Base-by-base conservation (phyloP, 768 basidiomycete genomes). In the Trametes sanguinea region DNA sequence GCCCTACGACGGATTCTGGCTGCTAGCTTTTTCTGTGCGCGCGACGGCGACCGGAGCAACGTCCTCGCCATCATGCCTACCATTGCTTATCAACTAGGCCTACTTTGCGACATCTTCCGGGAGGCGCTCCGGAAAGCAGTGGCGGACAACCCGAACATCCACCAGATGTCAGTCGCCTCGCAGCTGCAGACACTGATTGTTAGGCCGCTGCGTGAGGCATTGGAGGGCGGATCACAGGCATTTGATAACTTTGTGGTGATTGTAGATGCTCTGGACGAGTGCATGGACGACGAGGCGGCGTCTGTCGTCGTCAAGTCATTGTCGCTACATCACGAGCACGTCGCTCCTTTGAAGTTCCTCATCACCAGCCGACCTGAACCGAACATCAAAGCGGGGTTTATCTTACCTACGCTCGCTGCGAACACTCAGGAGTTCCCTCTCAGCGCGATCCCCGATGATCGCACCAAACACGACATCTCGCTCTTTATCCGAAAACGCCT, bases 241-340 rank as follows among this genome's bases (percentile, higher is more conserved):
- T 44, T 16, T 1, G 22, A 9, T 1, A 22, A 39, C 5, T 22
- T 2, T 13, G 61, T 54, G 7, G 30, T 67, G 27, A 39, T 67
- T 8, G 55, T 67, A 8, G 66, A 67, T 44, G 66, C 66, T 8
- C 46, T 67, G 6, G 66, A 67, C 50, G 66, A 67, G 59, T 67
- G 66, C 51, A 30, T 35, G 4, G 54, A 66, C 29, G 35, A 35
- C 27, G 17, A 54, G 9, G 48, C 52, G 10, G 50, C 51, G 10
- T 61, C 61, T 6, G 42, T 44, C 16, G 37, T 67, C 16, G 44
- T 67, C 32, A 35, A 51, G 13, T 32, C 44, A 2, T 32, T 67
- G 8, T 27, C 35, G 22, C 6, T 47, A 22, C 45, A 56, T 14
- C 11, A 33, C 6, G 9, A n/a, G 14, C 17, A 27, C 4, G 52